phyloP scores from a whole-genome alignment of 495 filamentous ascomycete species.

The Podospora sp. region DNA sequence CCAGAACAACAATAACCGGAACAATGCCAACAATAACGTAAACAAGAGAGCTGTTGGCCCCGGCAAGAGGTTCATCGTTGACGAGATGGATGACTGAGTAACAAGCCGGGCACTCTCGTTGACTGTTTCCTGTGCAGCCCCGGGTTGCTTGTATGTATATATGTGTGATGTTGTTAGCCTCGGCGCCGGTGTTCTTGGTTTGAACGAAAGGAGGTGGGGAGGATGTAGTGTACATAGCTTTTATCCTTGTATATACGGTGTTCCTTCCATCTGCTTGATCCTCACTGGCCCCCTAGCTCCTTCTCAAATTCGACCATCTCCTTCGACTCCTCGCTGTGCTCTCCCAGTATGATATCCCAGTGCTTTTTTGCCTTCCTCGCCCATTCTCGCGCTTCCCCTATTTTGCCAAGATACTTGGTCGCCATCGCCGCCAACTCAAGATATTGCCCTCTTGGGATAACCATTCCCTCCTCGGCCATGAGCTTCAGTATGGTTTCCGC shows the following conservation, averaged over 20 bases:
- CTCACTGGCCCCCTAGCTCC: not conserved
- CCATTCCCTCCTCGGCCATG: conserved; percentile 14
- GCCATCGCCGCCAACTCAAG: conserved; percentile 15
- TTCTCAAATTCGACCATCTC: conserved; percentile 9
- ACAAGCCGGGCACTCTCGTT: not conserved
- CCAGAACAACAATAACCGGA: not conserved
- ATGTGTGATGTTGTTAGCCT: too few relatives aligned
- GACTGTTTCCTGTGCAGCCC: not conserved
- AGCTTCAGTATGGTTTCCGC: conserved; percentile 3
- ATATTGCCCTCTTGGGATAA: conserved; percentile 11
- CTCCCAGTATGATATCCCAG: conserved; percentile 16
- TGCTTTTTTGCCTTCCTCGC: conserved; percentile 6
- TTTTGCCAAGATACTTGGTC: conserved; percentile 4
- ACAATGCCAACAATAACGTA: not conserved
- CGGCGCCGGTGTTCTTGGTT: not conserved
- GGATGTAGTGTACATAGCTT: not conserved
- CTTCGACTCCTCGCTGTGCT: conserved; percentile 6
- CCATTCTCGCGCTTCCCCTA: not conserved
- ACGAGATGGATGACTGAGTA: not conserved
- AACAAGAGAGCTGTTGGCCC: not conserved
- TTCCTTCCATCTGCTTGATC: not conserved
- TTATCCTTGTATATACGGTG: not conserved
- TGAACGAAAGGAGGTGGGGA: not conserved
- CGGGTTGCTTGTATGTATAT: too few relatives aligned
- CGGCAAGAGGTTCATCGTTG: conserved; percentile 13